Evolutionary conservation across 2,329 filamentous ascomycete species (phyloP), one percentile per base, ranked within the genome.

Genomic region (Pezicula rhizophila): DNA sequence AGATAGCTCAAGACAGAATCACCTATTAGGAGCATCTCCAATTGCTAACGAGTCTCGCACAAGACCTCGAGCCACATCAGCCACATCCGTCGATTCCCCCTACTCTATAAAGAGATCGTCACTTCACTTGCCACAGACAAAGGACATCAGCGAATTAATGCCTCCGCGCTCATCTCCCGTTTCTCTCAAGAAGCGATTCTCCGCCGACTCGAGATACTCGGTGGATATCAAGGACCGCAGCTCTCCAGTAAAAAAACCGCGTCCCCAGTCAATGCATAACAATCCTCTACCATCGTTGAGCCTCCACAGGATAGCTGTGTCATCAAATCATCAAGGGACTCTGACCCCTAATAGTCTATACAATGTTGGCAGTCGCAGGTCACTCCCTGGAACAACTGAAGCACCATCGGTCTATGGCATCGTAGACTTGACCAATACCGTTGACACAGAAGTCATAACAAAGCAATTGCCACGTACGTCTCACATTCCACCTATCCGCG

Each of bases 391-490:
- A 20, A 42, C 55, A 12, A 51, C 33, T 8, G 41, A 53, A 23
- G 47, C 54, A 20, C 46, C 52, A 4, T 57, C 53, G 42, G 48
- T 62, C 6, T 51, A 61, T 17, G 56, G 51, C 8, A 48, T 61
- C 18, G 58, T 63, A 14, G 59, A 63, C 46, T 46, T 61, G 31
- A 57, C 37, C 8, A 53, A 61, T 38, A 57, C 59, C 17, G 57
- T 61, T 14, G 61, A 64, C 46, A 64, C 58, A 26, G 54, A 60
- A 40, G 53, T 60, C 10, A 59, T 44, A 8, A 60, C 52, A n/a
- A 62, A 52, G 40, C 43, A 45, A 31, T 43, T 57, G 51, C 61
- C 61, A 35, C 60, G 61, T 64, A 63, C 45, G 54, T 52, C 46
- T 43, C 14, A 17, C 20, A 18, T 17, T 26, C 28, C 45, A 44